phyloP scores from a whole-genome alignment of 2,329 filamentous ascomycete genomes.

The Alternaria panax region DNA sequence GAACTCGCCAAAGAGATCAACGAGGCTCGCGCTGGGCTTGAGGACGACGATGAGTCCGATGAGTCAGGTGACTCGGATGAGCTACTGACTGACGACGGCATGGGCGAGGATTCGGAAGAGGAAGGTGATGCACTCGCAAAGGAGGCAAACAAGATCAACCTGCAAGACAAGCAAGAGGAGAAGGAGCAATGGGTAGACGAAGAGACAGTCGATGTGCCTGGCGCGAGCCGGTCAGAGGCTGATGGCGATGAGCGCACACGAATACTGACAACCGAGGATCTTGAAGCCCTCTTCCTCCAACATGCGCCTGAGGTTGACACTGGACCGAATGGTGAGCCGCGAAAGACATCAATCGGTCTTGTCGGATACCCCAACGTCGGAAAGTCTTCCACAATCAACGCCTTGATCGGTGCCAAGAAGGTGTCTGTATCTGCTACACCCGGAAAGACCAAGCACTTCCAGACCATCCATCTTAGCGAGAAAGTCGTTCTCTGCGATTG shows the following conservation, averaged over 20 bases:
- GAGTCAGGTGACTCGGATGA: slow-evolving; percentile 29
- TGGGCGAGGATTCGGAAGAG: slow-evolving; percentile 52
- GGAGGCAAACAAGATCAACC: slow-evolving; percentile 55
- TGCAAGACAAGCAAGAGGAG: slow-evolving; percentile 54
- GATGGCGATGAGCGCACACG: slow-evolving; percentile 60
- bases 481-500: slow-evolving; percentile 95
- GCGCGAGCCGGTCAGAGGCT: slow-evolving; percentile 45
- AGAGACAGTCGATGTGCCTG: slow-evolving; percentile 47
- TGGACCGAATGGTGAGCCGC: slow-evolving; percentile 56
- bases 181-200: slow-evolving; percentile 52
- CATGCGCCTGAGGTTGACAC: slow-evolving; percentile 69
- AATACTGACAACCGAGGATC: slow-evolving; percentile 90
- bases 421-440: slow-evolving; percentile 97
- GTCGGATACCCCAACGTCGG: slow-evolving; percentile 99
- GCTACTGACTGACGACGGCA: slow-evolving; percentile 55
- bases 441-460: slow-evolving; percentile 99
- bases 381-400: slow-evolving; percentile 99
- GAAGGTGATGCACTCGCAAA: slow-evolving; percentile 60
- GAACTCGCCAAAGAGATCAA: slow-evolving; percentile 88
- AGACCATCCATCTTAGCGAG: slow-evolving; percentile 93
- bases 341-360: slow-evolving; percentile 87
- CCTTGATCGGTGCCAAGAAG: slow-evolving; percentile 97
- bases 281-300: slow-evolving; percentile 85
- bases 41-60: slow-evolving; percentile 51
- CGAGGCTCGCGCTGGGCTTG: slow-evolving; percentile 69